phyloP scores from a whole-genome alignment of 2,329 filamentous ascomycete genomes.

The Diaporthe caulivora region DNA sequence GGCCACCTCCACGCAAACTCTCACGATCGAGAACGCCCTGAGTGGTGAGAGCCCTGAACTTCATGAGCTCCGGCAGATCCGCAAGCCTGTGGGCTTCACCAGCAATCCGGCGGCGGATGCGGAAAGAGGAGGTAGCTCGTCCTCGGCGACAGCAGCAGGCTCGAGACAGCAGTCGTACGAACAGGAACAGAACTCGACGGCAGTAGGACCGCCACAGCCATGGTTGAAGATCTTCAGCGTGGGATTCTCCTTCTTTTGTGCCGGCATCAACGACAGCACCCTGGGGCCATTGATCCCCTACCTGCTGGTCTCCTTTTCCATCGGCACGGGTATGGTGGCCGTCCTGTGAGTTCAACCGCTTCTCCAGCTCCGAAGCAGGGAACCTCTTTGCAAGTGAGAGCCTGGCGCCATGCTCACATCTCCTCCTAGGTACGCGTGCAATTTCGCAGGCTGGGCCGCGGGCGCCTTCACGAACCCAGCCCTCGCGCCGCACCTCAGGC shows the following conservation, averaged over 20 bases:
- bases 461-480: constrained; percentile 69
- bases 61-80: constrained; percentile 23
- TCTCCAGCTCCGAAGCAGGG: background rate
- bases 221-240: constrained; percentile 54
- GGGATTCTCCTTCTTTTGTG: constrained; percentile 74
- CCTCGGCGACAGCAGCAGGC: background rate
- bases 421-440: constrained; percentile 63
- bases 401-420: background rate
- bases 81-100: background rate
- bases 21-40: background rate
- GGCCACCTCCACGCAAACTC: constrained; percentile 21
- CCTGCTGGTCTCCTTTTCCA: constrained; percentile 55
- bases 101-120: too few species aligned
- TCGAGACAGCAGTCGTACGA: background rate
- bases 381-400: background rate
- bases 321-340: constrained; percentile 48
- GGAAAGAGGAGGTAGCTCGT: background rate
- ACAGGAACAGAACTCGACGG: background rate
- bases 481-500: constrained; percentile 62
- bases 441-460: constrained; percentile 71
- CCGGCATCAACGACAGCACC: constrained; percentile 74
- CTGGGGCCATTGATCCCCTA: constrained; percentile 74
- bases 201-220: background rate
- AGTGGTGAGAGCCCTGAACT: background rate
- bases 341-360: constrained; percentile 44